Conservation (phyloP, 2,329 filamentous ascomycete species). For the Curvularia sp. region DNA sequence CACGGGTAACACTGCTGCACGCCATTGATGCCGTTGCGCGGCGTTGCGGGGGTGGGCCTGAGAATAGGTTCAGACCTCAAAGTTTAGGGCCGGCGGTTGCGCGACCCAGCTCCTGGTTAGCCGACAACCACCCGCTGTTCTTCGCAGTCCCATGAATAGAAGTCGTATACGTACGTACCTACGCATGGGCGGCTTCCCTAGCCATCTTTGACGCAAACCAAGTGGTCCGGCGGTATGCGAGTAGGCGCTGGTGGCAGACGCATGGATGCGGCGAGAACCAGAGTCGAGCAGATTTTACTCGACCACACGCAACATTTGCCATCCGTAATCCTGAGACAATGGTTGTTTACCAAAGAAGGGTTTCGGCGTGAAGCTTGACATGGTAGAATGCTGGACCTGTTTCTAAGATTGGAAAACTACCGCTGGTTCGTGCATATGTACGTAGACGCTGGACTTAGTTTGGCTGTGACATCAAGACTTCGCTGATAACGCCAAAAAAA, state of each 20-base stretch:
- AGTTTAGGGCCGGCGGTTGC: conserved; percentile 13
- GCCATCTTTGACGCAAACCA: not conserved
- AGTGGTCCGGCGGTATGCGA: not conserved
- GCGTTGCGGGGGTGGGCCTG: conserved; percentile 17
- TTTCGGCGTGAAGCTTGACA: not conserved
- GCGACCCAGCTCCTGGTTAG: not conserved
- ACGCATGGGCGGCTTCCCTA: not conserved
- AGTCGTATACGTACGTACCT: not conserved
- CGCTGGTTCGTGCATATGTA: no score
- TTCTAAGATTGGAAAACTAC: no score
- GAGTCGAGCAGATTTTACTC: not conserved
- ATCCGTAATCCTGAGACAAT: not conserved
- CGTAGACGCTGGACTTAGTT: no score
- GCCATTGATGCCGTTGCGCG: conserved; percentile 17
- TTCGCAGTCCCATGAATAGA: conserved; percentile 8
- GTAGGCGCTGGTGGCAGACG: conserved; percentile 22
- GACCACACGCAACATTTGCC: not conserved
- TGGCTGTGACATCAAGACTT: no score
- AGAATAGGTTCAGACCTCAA: conserved; percentile 15
- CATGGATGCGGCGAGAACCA: conserved; percentile 10
- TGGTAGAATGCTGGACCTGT: no score
- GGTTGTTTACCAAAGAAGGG: not conserved
- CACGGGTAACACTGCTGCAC: conserved; percentile 18
- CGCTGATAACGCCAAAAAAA: no score
- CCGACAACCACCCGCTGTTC: no score